Conservation (phyloP, 306 rosid species). For the Ormosia semicastrata region DNA sequence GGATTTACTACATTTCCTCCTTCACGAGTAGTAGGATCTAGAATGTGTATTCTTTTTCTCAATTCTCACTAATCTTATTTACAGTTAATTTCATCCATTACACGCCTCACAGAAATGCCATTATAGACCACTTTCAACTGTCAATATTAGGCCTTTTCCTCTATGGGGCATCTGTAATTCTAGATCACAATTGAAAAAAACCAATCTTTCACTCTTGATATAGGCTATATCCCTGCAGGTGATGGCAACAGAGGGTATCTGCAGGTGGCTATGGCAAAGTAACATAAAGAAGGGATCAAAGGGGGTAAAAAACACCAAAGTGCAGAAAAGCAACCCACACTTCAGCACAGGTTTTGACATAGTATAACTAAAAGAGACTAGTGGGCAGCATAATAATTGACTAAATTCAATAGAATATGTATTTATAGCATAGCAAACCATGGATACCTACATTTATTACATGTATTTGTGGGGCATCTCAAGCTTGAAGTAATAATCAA, state of each 20-base stretch:
- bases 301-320: neutral
- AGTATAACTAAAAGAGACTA: conserved; percentile 12
- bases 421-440: conserved; percentile 11
- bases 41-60: neutral
- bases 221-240: neutral
- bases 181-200: neutral
- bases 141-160: neutral
- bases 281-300: neutral
- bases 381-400: neutral
- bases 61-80: neutral
- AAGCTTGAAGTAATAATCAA: conserved; percentile 35
- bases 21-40: neutral
- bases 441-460: conserved; percentile 50
- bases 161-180: neutral
- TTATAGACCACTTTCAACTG: neutral
- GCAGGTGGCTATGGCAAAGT: neutral
- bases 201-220: neutral
- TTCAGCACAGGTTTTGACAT: neutral
- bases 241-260: neutral
- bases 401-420: neutral
- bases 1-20: neutral
- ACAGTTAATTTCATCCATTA: neutral
- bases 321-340: neutral
- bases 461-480: conserved; percentile 41
- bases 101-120: neutral